Percentiles rank a stretch among this genome's conserved stretches.
These are phyloP conservation scores for Trapa incisa DNA, from an alignment of 345 rosid genomes.

Conservation along the genomic window DNA sequence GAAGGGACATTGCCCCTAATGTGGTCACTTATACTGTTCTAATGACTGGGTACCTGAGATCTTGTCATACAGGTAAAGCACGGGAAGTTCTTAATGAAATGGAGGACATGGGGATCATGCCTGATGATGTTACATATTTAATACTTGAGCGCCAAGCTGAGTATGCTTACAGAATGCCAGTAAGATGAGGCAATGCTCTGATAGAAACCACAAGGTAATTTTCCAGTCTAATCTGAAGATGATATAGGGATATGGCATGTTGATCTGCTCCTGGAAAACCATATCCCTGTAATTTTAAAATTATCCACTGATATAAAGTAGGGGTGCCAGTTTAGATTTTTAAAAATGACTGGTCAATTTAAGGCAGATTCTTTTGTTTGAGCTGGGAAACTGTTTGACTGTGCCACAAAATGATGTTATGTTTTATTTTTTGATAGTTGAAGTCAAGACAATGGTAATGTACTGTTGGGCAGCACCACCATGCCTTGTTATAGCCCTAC, in stretches of 20 bases:
- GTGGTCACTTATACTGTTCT: conserved; percentile 32
- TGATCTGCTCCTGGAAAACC: background rate
- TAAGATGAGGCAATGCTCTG: background rate
- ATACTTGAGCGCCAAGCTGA: background rate
- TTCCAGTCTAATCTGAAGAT: background rate
- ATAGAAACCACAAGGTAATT: background rate
- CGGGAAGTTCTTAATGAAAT: conserved; percentile 29
- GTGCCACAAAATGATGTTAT: background rate
- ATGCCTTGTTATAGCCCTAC: too few species aligned
- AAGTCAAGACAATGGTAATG: too few species aligned
- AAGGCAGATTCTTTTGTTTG: too few species aligned
- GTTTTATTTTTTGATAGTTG: background rate
- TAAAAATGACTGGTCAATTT: background rate
- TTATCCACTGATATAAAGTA: background rate
- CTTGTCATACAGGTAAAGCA: conserved; percentile 20
- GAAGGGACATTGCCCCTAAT: conserved; percentile 20
- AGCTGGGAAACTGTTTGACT: background rate
- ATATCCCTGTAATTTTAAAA: background rate
- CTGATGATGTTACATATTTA: conserved; percentile 15
- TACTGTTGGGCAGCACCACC: too few species aligned
- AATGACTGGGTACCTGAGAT: conserved; percentile 24
- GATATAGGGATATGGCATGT: too few species aligned
- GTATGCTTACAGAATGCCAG: background rate
- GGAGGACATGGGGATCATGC: conserved; percentile 22
- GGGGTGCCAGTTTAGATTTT: background rate